phyloP scores from a whole-genome alignment of 306 rosid genomes.

The Ormosia semicastrata region DNA sequence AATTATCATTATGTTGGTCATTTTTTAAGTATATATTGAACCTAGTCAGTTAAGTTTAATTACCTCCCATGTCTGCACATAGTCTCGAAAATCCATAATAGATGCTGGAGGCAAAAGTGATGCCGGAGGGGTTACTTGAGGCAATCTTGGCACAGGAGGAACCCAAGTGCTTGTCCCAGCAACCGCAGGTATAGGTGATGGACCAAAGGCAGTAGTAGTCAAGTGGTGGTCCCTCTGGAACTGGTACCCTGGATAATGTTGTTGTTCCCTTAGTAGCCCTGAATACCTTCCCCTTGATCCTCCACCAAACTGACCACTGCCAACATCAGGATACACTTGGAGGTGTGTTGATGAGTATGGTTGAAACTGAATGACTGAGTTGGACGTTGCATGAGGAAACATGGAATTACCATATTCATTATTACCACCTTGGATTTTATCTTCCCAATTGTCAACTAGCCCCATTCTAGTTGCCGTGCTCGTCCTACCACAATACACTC shows the following conservation, averaged over 20 bases:
- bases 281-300: neutral
- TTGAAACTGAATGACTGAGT: neutral
- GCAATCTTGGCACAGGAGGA: neutral
- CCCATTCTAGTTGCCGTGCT: neutral
- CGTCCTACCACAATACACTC: no score
- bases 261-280: neutral
- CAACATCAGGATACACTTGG: neutral
- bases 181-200: neutral
- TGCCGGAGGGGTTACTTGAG: neutral
- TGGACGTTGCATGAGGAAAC: neutral
- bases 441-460: no score
- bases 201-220: neutral
- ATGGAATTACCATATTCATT: neutral
- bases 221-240: neutral
- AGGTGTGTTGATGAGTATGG: neutral
- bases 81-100: neutral
- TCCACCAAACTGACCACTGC: neutral
- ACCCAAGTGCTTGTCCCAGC: neutral
- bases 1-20: neutral
- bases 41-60: neutral
- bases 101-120: neutral
- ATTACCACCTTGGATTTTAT: no score
- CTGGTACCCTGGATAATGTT: neutral
- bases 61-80: conserved; percentile 27
- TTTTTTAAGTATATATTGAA: neutral